Evolutionary conservation across 176 grass and related monocot species (phyloP), one percentile per base, ranked within the genome.

Genomic region (Triticum dicoccoides): DNA sequence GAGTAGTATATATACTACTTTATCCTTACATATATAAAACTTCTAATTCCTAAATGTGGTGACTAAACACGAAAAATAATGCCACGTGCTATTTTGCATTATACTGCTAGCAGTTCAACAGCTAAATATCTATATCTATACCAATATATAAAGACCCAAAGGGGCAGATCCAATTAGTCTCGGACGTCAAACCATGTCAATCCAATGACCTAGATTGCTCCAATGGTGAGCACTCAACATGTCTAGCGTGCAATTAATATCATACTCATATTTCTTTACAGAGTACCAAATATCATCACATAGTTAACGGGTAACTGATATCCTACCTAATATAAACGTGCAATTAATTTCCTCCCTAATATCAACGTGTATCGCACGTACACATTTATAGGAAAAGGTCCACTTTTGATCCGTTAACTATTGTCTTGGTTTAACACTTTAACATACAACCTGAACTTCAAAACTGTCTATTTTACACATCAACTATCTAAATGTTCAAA

Each of bases 91-190:
- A 27, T 14, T 21, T 85, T 85, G 51, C 20, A 85, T 62, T 21
- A 66, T 85, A 45, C 44, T 78, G 45, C 74, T 69, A 27, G 23
- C 33, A 58, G 44, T 69, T 24, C 45, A 86, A 69, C 32, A 79
- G 74, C 83, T 77, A 63, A 24, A 85, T 27, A 76, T 54, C 15
- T 54, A 54, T 54, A 54, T 54, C 51, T 54, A 54, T 54, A 54
- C 51, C 51, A 54, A 54, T 18, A 54, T 18, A 54, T 18, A 18
- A 54, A 54, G 51, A 54, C 51, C 5, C 51, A 54, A 18, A 54
- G 51, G 15, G 51, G 51, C 51, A 52, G 15, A 54, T 54, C 15
- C 51, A 18, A 54, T 54, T 54, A 54, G 15, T 54, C 15, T 54
- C 17, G 5, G 51, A 5, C 51, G 15, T 54, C 51, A 18, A 54